Base-by-base conservation (phyloP, 2,329 filamentous ascomycete genomes). In the Nothopassalora personata region DNA sequence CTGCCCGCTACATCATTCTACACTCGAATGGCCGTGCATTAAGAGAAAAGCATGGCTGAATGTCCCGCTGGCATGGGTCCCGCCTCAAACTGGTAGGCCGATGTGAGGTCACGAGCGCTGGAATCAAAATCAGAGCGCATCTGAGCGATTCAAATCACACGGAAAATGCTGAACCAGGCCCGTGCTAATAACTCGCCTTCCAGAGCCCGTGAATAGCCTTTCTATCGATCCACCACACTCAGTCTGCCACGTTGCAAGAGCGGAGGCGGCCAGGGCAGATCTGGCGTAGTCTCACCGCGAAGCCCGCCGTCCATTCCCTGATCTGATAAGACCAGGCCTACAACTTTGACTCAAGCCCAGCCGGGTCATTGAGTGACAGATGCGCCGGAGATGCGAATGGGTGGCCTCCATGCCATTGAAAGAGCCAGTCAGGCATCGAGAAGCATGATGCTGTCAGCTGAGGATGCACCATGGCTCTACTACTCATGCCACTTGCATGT, bases 181-280 rank as follows among this genome's bases (percentile, higher is more conserved):
- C 57, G 55, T 59, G 58, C 64, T 65, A 64, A 64, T 57, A 62
- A 23, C 19, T 61, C 59, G 62, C 54, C 50, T 60, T 58, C 56
- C 60, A 50, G 61, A 64, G 62, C 64, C 62, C 56, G 56, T 60
- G 56, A 64, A 67, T 67, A 68, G 63, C 62, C 66, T 68, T 67
- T 66, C 58, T 45, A 59, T 28, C 53, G 60, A 61, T 62, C 63
- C 64, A 64, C 69, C 68, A 70, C 58, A 70, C 62, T 57, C 59
- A 77, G 71, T 74, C 73, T 75, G 77, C 77, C 77, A 80, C 77
- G 77, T 80, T 77, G 79, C 77, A 77, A 57, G 74, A 77, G 79
- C 76, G 77, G 75, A 77, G 76, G 77, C 74, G 71, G 73, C 72
- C 72, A 76, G 75, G 75, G 73, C 73, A 70, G 54, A 58, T 61